Conservation (phyloP, 306 rosid species). For the Casuarina cunninghamiana region DNA sequence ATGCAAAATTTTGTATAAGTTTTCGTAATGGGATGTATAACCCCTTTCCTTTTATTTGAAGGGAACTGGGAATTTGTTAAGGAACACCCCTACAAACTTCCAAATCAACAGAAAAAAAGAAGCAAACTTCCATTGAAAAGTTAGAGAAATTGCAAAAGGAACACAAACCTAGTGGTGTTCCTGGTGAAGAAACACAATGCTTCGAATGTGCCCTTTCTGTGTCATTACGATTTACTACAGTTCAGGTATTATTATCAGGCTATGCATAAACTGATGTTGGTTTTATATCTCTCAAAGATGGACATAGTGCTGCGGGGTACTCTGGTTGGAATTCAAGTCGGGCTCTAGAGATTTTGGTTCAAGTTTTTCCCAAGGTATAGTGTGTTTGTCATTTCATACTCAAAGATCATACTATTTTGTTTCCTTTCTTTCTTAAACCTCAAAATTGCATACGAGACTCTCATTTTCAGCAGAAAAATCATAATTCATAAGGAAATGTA, state of each 20-base stretch:
- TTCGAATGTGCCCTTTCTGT: no score
- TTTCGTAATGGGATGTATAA: no score
- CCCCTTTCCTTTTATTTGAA: background rate
- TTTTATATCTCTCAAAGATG: slow-evolving; percentile 37
- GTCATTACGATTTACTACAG: no score
- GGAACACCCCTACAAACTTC: background rate
- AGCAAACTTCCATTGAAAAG: background rate
- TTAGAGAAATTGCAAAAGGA: background rate
- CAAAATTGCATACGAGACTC: background rate
- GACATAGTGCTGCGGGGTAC: slow-evolving; percentile 71
- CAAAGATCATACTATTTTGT: background rate
- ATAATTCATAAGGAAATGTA: background rate
- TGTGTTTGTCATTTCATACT: background rate
- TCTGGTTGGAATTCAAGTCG: slow-evolving; percentile 77
- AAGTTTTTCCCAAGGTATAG: slow-evolving; percentile 68
- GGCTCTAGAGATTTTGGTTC: slow-evolving; percentile 53
- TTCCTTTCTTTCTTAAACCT: background rate
- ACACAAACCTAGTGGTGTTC: background rate
- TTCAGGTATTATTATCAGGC: background rate
- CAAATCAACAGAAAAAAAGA: background rate
- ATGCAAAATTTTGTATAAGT: background rate
- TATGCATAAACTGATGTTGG: background rate
- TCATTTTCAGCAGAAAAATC: background rate
- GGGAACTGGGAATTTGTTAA: background rate
- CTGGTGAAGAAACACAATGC: background rate